Conservation (phyloP, 2,329 filamentous ascomycete genomes). For the Spiromastix sp. region DNA sequence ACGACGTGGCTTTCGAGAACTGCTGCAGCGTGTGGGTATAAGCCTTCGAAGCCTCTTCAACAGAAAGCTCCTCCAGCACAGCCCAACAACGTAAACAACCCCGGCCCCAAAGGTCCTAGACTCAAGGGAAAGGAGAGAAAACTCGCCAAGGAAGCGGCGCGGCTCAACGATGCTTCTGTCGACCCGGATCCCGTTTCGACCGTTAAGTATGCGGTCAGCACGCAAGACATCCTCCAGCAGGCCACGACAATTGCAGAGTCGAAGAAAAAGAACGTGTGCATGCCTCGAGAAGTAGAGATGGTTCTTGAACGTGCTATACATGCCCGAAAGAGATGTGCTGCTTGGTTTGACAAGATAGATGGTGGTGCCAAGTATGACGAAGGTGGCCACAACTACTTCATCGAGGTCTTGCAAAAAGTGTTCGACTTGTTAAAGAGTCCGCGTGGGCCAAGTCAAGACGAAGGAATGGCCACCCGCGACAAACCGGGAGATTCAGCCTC, state of each 20-base stretch:
- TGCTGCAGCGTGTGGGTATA: conserved; percentile 4
- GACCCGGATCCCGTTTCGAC: not conserved
- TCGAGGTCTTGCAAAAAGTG: conserved; percentile 2
- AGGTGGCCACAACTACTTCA: conserved; percentile 3
- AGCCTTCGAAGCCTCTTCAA: no score
- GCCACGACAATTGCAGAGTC: not conserved
- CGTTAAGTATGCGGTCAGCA: not conserved
- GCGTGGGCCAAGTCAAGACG: not conserved
- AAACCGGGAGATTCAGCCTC: no score
- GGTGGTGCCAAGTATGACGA: conserved; percentile 1
- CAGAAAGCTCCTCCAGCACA: not conserved
- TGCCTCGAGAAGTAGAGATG: conserved; percentile 2
- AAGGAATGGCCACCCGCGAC: no score
- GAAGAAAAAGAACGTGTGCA: conserved; percentile 1
- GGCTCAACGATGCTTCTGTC: not conserved
- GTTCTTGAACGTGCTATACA: conserved; percentile 7
- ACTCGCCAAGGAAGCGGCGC: conserved; percentile 2
- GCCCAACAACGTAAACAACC: not conserved
- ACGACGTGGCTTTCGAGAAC: conserved; percentile 4
- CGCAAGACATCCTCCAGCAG: conserved; percentile 4
- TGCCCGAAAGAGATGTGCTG: conserved; percentile 8
- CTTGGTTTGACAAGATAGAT: conserved; percentile 8
- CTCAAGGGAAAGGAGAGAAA: conserved; percentile 6
- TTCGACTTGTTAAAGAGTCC: conserved; percentile 1
- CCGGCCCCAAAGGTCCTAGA: conserved; percentile 1